Conservation (phyloP, 116 monocot species). For the Phalaenopsis hybrid region DNA sequence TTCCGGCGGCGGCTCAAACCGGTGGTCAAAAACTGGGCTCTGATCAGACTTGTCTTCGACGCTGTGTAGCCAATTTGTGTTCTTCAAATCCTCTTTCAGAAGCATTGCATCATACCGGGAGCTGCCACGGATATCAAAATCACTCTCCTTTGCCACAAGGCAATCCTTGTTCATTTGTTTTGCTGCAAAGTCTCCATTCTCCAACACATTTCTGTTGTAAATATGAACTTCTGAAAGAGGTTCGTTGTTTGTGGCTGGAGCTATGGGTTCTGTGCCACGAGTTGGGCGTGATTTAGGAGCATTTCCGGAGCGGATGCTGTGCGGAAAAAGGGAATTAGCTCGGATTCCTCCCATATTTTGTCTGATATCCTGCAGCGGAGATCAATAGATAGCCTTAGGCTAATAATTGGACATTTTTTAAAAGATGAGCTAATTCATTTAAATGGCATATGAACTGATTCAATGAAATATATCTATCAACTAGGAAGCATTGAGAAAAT, state of each 20-base stretch:
- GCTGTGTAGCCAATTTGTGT: conserved; percentile 72
- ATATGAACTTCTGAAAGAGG: conserved; percentile 11
- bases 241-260: conserved; percentile 18
- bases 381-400: not conserved
- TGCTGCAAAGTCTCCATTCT: conserved; percentile 15
- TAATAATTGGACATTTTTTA: not conserved
- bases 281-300: conserved; percentile 34
- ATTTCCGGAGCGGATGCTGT: conserved; percentile 51
- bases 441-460: not conserved
- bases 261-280: conserved; percentile 30
- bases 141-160: conserved; percentile 23
- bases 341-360: conserved; percentile 63
- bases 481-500: too few species aligned
- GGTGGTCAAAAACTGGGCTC: conserved; percentile 55
- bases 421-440: not conserved
- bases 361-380: conserved; percentile 53
- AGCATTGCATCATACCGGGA: conserved; percentile 57
- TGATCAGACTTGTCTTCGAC: conserved; percentile 56
- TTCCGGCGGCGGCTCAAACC: conserved; percentile 65
- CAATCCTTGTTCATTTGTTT: conserved; percentile 9
- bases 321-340: conserved; percentile 74
- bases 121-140: conserved; percentile 47
- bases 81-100: conserved; percentile 61
- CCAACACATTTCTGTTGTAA: conserved; percentile 10
- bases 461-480: not conserved